Conservation (phyloP, 2,329 filamentous ascomycete species). For the Aureobasidium sp. region DNA sequence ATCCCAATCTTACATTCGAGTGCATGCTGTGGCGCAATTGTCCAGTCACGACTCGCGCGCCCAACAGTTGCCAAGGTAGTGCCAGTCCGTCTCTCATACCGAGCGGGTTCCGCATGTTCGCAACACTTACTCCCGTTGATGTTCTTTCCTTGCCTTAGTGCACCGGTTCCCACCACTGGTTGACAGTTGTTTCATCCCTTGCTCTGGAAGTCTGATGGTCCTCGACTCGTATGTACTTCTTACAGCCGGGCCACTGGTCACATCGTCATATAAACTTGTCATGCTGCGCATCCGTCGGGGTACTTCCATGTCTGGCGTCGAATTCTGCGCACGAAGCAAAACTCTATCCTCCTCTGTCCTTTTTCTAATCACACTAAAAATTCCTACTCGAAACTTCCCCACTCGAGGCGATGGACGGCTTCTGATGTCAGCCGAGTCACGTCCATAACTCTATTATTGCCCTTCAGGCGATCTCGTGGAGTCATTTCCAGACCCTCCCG, state of each 20-base stretch:
- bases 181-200: constrained; percentile 29
- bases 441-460: constrained; percentile 3
- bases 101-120: constrained; percentile 5
- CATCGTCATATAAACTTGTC: constrained; percentile 1
- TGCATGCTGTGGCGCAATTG: constrained; percentile 15
- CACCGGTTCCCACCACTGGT: constrained; percentile 7
- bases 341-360: constrained; percentile 3
- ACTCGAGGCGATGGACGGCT: not conserved
- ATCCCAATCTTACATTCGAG: constrained; percentile 5
- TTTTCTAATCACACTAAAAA: constrained; percentile 4
- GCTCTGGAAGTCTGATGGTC: constrained; percentile 19
- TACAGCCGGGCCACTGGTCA: constrained; percentile 2
- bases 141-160: constrained; percentile 15
- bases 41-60: constrained; percentile 15
- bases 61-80: not conserved
- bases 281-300: constrained; percentile 3
- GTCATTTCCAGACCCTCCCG: constrained; percentile 9
- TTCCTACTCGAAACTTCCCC: constrained; percentile 8
- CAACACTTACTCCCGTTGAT: constrained; percentile 2
- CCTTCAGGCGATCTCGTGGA: constrained; percentile 8
- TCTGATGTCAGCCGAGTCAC: constrained; percentile 14
- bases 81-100: constrained; percentile 1
- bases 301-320: constrained; percentile 12
- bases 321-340: constrained; percentile 5
- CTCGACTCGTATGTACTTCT: constrained; percentile 6